phyloP scores from a whole-genome alignment of 192 early-diverging fungal genomes.

The Umbelopsis sp. region DNA sequence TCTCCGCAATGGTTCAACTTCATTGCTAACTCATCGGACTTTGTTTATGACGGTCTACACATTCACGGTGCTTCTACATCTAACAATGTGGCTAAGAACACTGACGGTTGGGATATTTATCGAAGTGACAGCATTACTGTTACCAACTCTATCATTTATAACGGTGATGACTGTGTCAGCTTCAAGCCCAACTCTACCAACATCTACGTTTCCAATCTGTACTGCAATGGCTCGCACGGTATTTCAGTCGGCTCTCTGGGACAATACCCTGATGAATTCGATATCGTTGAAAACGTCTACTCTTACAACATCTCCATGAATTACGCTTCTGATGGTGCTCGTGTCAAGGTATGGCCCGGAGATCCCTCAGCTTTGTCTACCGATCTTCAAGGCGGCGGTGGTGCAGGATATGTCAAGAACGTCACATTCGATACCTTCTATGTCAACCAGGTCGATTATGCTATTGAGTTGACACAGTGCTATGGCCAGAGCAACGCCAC shows the following conservation, averaged over 20 bases:
- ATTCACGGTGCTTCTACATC: not conserved
- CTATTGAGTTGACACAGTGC: constrained; percentile 19
- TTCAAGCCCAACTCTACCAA: constrained; percentile 28
- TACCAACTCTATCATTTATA: constrained; percentile 27
- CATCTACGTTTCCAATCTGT: constrained; percentile 26
- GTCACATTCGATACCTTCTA: constrained; percentile 14
- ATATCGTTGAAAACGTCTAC: constrained; percentile 24
- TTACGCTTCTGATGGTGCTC: constrained; percentile 18
- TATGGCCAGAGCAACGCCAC: constrained; percentile 20
- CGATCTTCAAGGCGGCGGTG: constrained; percentile 5
- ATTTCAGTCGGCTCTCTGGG: constrained; percentile 32
- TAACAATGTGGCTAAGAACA: constrained; percentile 23
- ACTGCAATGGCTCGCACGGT: constrained; percentile 36
- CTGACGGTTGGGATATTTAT: constrained; percentile 34
- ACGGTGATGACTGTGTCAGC: constrained; percentile 31
- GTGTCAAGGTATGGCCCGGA: constrained; percentile 23
- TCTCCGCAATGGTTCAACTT: constrained; percentile 23
- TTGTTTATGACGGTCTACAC: constrained; percentile 15
- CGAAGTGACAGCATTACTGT: constrained; percentile 23
- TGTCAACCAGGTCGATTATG: constrained; percentile 18
- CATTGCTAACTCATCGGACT: constrained; percentile 17
- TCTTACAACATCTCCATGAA: constrained; percentile 16
- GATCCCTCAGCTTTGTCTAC: not conserved
- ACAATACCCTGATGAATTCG: constrained; percentile 24
- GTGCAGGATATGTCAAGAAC: constrained; percentile 14